phyloP scores from a whole-genome alignment of 768 basidiomycete genomes.

The Lepiota venenata region DNA sequence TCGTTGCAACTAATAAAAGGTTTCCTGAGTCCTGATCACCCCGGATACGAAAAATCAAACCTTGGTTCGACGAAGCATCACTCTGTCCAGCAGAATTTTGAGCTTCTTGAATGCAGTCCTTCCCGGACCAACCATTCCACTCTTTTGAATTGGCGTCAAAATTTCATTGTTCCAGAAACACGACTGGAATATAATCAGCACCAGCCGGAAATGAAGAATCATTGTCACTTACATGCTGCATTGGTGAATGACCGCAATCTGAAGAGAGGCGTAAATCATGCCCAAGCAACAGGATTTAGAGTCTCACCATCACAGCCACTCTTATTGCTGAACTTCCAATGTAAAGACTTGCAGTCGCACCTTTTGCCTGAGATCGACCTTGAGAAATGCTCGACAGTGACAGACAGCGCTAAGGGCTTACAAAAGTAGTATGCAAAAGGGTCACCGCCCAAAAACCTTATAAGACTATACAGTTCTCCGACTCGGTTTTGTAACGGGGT shows the following conservation, averaged over 20 bases:
- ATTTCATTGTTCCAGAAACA: conserved; percentile 99
- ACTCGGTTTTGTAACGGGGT: conserved; percentile 97
- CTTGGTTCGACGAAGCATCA: conserved; percentile 95
- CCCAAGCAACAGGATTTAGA: conserved; percentile 5
- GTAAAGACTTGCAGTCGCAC: conserved; percentile 92
- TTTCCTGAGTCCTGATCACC: not conserved
- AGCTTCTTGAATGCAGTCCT: conserved; percentile 88
- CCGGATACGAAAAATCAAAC: conserved; percentile 26
- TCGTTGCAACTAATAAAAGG: conserved; percentile 65
- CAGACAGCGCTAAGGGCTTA: conserved; percentile 27
- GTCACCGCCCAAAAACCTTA: conserved; percentile 90
- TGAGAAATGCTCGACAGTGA: not conserved
- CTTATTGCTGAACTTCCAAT: conserved; percentile 91
- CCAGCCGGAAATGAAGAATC: conserved; percentile 7
- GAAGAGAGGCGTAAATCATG: not conserved
- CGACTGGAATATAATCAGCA: conserved; percentile 41
- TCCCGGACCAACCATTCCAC: conserved; percentile 81
- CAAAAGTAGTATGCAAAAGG: conserved; percentile 93
- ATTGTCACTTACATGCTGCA: conserved; percentile 54
- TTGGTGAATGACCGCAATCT: conserved; percentile 86
- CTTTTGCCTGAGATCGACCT: conserved; percentile 57
- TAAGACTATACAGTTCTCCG: conserved; percentile 95
- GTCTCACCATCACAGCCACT: conserved; percentile 73
- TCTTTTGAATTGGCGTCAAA: conserved; percentile 91
- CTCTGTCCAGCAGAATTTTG: conserved; percentile 80